These are phyloP conservation scores for Shiraia bambusicola DNA, from an alignment of 2,329 filamentous ascomycete species.

Conservation along the genomic window DNA sequence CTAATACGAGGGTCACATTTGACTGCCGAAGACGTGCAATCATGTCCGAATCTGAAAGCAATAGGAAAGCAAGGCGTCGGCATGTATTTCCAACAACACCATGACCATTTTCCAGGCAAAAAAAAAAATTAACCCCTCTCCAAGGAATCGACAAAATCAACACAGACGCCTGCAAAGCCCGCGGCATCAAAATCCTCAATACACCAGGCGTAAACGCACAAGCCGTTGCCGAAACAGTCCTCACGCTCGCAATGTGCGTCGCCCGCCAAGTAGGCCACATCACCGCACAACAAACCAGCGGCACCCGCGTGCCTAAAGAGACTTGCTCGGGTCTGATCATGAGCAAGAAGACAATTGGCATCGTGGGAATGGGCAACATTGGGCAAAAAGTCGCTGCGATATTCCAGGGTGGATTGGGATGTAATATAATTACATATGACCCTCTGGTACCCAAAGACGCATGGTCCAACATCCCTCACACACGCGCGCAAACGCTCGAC, in stretches of 20 bases:
- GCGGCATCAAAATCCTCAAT: conserved; percentile 50
- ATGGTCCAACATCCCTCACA: conserved; percentile 24
- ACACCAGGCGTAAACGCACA: conserved; percentile 51
- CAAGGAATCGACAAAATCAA: conserved; percentile 51
- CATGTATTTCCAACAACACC: no score
- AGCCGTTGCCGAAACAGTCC: conserved; percentile 46
- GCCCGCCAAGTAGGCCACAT: conserved; percentile 25
- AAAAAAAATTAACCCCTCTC: no score
- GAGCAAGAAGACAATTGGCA: conserved; percentile 48
- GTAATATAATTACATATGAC: conserved; percentile 45
- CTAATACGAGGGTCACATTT: conserved; percentile 44
- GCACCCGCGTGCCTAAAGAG: conserved; percentile 44
- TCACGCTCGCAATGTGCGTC: conserved; percentile 42
- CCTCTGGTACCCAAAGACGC: conserved; percentile 48
- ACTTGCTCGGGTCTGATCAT: conserved; percentile 46
- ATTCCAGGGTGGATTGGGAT: conserved; percentile 42
- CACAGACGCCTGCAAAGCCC: conserved; percentile 40
- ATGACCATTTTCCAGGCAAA: no score
- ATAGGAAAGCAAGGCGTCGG: conserved; percentile 54
- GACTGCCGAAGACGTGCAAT: conserved; percentile 44
- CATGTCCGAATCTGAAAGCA: conserved; percentile 43
- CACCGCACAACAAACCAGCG: conserved; percentile 33
- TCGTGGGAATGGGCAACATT: conserved; percentile 51
- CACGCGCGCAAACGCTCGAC: conserved; percentile 19
- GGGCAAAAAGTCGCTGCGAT: conserved; percentile 19